These are phyloP conservation scores for Nidularia sp. DNA, from an alignment of 768 basidiomycete species.

Conservation along the genomic window DNA sequence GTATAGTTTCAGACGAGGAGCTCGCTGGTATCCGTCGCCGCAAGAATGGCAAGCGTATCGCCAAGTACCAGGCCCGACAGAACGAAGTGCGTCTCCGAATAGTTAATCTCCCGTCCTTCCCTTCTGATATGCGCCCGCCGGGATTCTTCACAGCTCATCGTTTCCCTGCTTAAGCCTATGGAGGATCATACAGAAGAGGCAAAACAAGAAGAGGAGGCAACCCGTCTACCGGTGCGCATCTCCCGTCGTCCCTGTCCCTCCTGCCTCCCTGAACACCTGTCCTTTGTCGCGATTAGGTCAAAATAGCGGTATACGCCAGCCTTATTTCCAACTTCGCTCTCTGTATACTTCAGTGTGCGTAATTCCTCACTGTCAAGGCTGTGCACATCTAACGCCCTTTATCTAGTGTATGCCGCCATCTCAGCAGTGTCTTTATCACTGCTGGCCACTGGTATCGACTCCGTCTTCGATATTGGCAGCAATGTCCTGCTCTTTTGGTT, in stretches of 20 bases:
- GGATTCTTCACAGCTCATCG: constrained; percentile 59
- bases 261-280: background rate
- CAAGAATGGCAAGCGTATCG: constrained; percentile 59
- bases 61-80: constrained; percentile 63
- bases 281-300: constrained; percentile 48
- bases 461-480: constrained; percentile 80
- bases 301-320: constrained; percentile 84
- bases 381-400: background rate
- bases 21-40: constrained; percentile 58
- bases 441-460: constrained; percentile 87
- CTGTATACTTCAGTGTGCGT: constrained; percentile 66
- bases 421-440: constrained; percentile 81
- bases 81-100: constrained; percentile 47
- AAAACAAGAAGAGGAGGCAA: constrained; percentile 57
- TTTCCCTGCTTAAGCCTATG: constrained; percentile 86
- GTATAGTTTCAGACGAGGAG: constrained; percentile 57
- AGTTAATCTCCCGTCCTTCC: too few species aligned
- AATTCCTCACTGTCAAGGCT: background rate
- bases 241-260: constrained; percentile 1
- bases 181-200: constrained; percentile 86
- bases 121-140: too few species aligned
- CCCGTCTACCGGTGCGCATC: constrained; percentile 58
- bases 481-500: constrained; percentile 80
- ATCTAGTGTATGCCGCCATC: constrained; percentile 85
- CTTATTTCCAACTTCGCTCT: constrained; percentile 73